Conservation (phyloP, 2,329 filamentous ascomycete species). For the Chalaropsis thielavioides region DNA sequence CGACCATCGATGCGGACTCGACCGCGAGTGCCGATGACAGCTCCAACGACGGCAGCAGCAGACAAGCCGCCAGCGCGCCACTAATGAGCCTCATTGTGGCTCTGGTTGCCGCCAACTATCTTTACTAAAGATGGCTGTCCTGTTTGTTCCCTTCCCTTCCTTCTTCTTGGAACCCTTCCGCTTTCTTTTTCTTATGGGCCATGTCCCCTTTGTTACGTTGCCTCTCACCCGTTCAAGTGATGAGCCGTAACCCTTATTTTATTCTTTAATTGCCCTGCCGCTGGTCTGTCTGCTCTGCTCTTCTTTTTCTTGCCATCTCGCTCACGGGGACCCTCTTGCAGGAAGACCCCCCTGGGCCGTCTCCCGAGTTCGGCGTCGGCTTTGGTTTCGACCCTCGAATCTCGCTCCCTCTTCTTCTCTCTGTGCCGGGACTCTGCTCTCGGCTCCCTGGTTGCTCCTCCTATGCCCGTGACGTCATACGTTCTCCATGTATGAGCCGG, state of each 20-base stretch:
- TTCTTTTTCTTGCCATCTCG: neutral
- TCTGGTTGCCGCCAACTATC: constrained; percentile 37
- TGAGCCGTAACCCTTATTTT: neutral
- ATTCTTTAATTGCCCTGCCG: constrained; percentile 10
- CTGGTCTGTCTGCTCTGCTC: neutral
- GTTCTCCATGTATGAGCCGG: neutral
- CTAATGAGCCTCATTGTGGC: constrained; percentile 41
- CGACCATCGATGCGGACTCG: neutral
- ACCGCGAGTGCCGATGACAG: constrained; percentile 2
- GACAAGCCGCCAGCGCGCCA: constrained; percentile 36
- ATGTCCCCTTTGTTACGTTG: neutral
- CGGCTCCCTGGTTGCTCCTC: neutral
- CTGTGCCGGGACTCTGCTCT: neutral
- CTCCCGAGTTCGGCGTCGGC: constrained; percentile 17
- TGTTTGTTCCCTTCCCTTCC: constrained; percentile 17
- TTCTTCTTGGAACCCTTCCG: constrained; percentile 13
- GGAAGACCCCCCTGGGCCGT: neutral
- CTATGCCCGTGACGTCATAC: neutral
- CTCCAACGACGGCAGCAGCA: constrained; percentile 29
- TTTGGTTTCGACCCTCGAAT: constrained; percentile 18
- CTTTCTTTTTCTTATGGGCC: neutral
- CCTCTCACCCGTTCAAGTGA: neutral
- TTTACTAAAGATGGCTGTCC: constrained; percentile 27
- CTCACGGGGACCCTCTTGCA: no score
- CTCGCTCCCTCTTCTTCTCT: constrained; percentile 4